Conservation (phyloP, 805 yeast species). For the Candida ortonii region DNA sequence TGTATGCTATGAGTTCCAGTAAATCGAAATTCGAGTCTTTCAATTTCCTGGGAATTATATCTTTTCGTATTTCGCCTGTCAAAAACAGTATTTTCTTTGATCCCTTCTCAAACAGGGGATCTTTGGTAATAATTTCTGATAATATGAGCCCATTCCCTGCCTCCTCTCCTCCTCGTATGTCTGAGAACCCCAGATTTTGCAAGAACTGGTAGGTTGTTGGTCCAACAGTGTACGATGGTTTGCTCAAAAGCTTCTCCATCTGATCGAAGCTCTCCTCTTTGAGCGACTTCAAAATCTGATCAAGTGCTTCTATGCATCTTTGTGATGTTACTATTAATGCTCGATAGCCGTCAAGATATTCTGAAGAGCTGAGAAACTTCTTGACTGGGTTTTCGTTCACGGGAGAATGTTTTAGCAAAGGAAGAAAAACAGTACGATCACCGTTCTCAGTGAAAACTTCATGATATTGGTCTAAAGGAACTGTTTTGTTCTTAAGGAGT, state of each 20-base stretch:
- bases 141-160: conserved; percentile 81
- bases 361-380: conserved; percentile 40
- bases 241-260: conserved; percentile 35
- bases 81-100: conserved; percentile 55
- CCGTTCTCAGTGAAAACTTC: conserved; percentile 36
- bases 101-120: conserved; percentile 22
- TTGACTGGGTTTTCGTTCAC: conserved; percentile 46
- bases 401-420: conserved; percentile 67
- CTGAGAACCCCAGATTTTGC: conserved; percentile 56
- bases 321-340: conserved; percentile 83
- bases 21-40: conserved; percentile 41
- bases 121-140: conserved; percentile 57
- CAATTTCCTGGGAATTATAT: conserved; percentile 69
- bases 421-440: conserved; percentile 57
- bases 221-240: conserved; percentile 82
- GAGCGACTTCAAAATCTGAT: conserved; percentile 39
- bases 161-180: conserved; percentile 65
- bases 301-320: conserved; percentile 81
- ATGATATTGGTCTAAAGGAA: conserved; percentile 66
- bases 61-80: conserved; percentile 84
- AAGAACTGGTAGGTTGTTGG: conserved; percentile 76
- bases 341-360: conserved; percentile 39
- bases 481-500: conserved; percentile 69
- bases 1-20: conserved; percentile 64
- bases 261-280: conserved; percentile 10